Evolutionary conservation across 225 moss, liverwort and hornwort species (phyloP).

Genomic region (Marchantia polymorpha): DNA sequence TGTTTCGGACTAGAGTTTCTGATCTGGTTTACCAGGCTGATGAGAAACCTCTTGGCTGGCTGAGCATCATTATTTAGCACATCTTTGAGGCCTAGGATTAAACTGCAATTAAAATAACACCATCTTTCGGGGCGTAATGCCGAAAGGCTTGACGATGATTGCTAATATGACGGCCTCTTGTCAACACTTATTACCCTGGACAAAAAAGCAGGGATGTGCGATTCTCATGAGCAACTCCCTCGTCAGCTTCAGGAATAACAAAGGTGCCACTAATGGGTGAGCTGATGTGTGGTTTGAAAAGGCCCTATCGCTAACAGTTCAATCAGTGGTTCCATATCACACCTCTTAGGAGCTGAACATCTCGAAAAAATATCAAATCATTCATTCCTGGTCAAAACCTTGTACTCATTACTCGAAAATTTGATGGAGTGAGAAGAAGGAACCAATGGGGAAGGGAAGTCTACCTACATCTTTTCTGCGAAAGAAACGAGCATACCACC

Average conservation of each 20-base stretch:
- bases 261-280: slow-evolving; percentile 23
- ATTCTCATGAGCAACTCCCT: slow-evolving; percentile 13
- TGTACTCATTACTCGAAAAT: too few relatives aligned
- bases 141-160: slow-evolving; percentile 25
- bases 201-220: slow-evolving; percentile 22
- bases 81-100: slow-evolving; percentile 13
- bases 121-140: slow-evolving; percentile 32
- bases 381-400: too few relatives aligned
- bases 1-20: slow-evolving; percentile 19
- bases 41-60: background rate
- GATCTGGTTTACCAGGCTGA: slow-evolving; percentile 14
- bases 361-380: too few relatives aligned
- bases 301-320: slow-evolving; percentile 19
- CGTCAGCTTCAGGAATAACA: slow-evolving; percentile 21
- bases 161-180: slow-evolving; percentile 15
- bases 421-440: too few relatives aligned
- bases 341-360: too few relatives aligned
- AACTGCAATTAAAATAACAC: slow-evolving; percentile 23
- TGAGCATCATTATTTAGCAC: background rate
- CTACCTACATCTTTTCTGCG: too few relatives aligned
- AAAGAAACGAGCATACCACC: too few relatives aligned
- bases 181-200: background rate
- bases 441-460: too few relatives aligned
- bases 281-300: slow-evolving; percentile 22
- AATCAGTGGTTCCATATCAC: slow-evolving; percentile 19